These are phyloP conservation scores for Penicillium arizonense DNA, from an alignment of 495 filamentous ascomycete genomes.

Conservation along the genomic window DNA sequence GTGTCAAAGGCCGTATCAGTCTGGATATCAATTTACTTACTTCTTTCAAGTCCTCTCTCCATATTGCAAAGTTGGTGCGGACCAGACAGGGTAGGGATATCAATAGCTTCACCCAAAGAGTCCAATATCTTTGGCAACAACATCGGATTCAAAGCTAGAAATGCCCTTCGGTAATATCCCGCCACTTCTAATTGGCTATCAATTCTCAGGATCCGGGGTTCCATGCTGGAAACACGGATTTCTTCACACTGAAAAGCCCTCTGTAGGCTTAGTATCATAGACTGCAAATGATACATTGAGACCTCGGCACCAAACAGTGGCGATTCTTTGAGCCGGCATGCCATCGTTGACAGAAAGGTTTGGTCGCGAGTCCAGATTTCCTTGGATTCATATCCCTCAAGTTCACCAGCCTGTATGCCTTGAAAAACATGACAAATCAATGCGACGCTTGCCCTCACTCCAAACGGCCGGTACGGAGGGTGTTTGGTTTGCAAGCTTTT, in stretches of 20 bases:
- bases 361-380: neutral
- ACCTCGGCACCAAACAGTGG: neutral
- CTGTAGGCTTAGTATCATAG: neutral
- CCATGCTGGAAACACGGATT: neutral
- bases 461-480: neutral
- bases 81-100: too few relatives aligned
- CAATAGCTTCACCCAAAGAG: neutral
- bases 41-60: neutral
- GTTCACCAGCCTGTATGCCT: neutral
- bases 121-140: neutral
- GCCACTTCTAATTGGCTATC: neutral
- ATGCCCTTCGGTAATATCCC: neutral
- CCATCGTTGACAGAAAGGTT: neutral
- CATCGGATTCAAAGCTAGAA: too few relatives aligned
- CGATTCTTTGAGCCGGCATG: neutral
- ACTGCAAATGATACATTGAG: neutral
- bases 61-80: too few relatives aligned
- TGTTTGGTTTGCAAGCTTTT: neutral
- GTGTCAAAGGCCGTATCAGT: neutral
- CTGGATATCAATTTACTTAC: neutral
- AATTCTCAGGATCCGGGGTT: neutral
- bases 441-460: neutral
- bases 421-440: neutral
- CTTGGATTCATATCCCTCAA: neutral
- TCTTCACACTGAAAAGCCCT: neutral